Percentiles rank a stretch among this genome's conserved stretches.
Evolutionary conservation across 78 protist genomes (phyloP).

Genomic region (Dictyostelium firmibasis): DNA sequence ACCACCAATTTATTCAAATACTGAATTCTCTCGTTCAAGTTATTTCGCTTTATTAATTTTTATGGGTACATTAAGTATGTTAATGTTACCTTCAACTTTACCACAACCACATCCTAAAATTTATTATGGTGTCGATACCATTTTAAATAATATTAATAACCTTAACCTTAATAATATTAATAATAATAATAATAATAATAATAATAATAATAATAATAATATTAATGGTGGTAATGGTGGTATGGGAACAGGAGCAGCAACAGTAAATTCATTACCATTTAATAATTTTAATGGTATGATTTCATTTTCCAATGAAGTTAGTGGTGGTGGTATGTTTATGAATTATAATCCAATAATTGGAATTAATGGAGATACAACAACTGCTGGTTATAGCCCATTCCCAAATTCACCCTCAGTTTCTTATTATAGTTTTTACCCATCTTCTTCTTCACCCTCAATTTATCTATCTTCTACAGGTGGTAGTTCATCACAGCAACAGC

Average conservation of each 20-base stretch:
- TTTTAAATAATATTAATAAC: not conserved
- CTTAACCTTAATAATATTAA: not conserved
- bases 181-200: not conserved
- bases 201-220: not conserved
- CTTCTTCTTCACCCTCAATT: slow-evolving; percentile 13
- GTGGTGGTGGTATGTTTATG: not conserved
- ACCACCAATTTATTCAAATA: slow-evolving; percentile 48
- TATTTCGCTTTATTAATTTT: slow-evolving; percentile 54
- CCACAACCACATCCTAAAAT: not conserved
- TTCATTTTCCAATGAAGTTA: not conserved
- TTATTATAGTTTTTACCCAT: slow-evolving; percentile 1
- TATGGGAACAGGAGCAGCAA: not conserved
- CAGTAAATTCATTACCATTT: not conserved
- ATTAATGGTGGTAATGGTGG: not conserved
- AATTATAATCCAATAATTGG: not conserved
- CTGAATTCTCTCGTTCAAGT: slow-evolving; percentile 53
- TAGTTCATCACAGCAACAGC: not conserved
- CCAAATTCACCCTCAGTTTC: not conserved
- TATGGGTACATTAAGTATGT: slow-evolving; percentile 67
- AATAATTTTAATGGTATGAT: not conserved
- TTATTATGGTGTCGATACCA: not conserved
- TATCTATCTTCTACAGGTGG: not conserved
- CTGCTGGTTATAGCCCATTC: slow-evolving; percentile 2
- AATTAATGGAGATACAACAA: not conserved
- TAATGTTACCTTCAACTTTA: slow-evolving; percentile 63